Base-by-base conservation (phyloP, 2,329 filamentous ascomycete genomes). In the Alternaria ethzedia region DNA sequence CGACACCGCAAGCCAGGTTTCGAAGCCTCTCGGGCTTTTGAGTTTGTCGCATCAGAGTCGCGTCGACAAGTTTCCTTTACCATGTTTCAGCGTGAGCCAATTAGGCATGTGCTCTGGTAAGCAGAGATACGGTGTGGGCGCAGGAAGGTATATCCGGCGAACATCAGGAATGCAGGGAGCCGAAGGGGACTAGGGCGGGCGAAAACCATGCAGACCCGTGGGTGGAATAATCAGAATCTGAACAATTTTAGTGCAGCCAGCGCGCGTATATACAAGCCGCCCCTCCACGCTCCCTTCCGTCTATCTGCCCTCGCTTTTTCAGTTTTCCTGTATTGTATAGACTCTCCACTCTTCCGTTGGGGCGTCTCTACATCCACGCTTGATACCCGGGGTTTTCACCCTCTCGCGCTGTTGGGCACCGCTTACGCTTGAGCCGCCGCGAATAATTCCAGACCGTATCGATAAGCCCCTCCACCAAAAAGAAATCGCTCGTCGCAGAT, bases 401-500 rank as follows among this genome's bases (percentile, higher is more conserved):
- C 36, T 61, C 45, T 49, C 55, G 55, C 61, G 66, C 64, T 61
- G 63, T 50, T 59, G 63, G 21, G 64, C 57, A 50, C 64, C 23
- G 59, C 63, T 62, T 63, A 63, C 56, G 66, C 64, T 60, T 61
- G 65, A 67, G 61, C 67, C 55, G 63, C 67, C 49, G 59, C 64
- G 54, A 47, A 32, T 30, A 51, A 36, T 44, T 36, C 47, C 54
- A 17, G 30, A 47, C 43, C 46, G 36, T 76, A 76, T 75, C 75
- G 75, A 78, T 77, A 78, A 75, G 63, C 66, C 74, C 74, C 74
- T 71, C 72, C 70, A 70, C 36, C 36, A 66, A 70, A 67, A 72
- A 68, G 67, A 70, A 68, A 66, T 66, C 65, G 56, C 65, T 56
- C 60, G 41, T 15, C 52, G 57, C 57, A 50, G 52, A 47, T 54